phyloP scores from a whole-genome alignment of 805 yeast species.

The Yamadazyma ubonensis region DNA sequence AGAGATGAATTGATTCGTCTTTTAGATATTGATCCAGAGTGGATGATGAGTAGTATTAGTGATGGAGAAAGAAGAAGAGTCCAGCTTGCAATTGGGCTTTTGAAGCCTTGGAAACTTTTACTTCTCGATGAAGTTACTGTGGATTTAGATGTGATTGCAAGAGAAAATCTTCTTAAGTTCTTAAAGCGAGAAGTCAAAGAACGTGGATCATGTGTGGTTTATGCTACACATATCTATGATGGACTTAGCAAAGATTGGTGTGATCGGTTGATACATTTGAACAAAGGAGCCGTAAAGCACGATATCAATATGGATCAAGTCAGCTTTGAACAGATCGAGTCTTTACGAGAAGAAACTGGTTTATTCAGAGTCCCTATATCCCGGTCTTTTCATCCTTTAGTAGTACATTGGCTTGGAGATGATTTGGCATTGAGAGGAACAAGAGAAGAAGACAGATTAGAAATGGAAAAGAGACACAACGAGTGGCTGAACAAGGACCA shows the following conservation, averaged over 20 bases:
- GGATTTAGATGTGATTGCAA: constrained; percentile 89
- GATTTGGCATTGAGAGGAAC: constrained; percentile 57
- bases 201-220: constrained; percentile 75
- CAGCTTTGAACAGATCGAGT: constrained; percentile 22
- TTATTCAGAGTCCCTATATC: constrained; percentile 35
- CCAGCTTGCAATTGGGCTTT: constrained; percentile 88
- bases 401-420: constrained; percentile 60
- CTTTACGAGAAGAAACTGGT: constrained; percentile 8
- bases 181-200: constrained; percentile 68
- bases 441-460: constrained; percentile 43
- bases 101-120: constrained; percentile 85
- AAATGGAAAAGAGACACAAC: constrained; percentile 46
- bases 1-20: constrained; percentile 73
- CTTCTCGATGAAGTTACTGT: constrained; percentile 96
- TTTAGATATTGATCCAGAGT: constrained; percentile 78
- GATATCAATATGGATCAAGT: constrained; percentile 32
- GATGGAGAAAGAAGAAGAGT: constrained; percentile 97
- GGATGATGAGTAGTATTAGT: constrained; percentile 91
- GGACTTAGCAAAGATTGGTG: constrained; percentile 88
- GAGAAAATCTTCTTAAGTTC: constrained; percentile 70
- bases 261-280: constrained; percentile 74
- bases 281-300: constrained; percentile 55
- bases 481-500: constrained; percentile 51
- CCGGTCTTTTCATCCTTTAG: constrained; percentile 68
- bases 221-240: constrained; percentile 96